phyloP scores from a whole-genome alignment of 305 asterid genomes.

The Stenogyne calaminthoides region DNA sequence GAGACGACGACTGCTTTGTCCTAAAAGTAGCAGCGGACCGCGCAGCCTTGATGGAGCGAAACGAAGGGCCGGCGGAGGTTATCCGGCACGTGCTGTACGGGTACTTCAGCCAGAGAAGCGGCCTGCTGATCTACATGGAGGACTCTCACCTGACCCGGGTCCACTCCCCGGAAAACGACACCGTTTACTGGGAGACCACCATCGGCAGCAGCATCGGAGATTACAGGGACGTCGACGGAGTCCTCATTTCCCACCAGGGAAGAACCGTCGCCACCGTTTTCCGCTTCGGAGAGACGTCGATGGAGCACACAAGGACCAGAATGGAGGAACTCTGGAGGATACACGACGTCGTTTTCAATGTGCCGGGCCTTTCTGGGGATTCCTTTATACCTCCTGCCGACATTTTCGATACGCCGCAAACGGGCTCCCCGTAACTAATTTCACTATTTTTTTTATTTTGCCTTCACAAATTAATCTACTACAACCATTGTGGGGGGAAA shows the following conservation, averaged over 20 bases:
- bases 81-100: slow-evolving; percentile 81
- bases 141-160: slow-evolving; percentile 87
- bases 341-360: slow-evolving; percentile 72
- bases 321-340: slow-evolving; percentile 76
- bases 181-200: slow-evolving; percentile 82
- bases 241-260: slow-evolving; percentile 69
- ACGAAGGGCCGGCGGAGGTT: slow-evolving; percentile 85
- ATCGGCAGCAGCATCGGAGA: slow-evolving; percentile 76
- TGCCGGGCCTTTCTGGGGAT: slow-evolving; percentile 64
- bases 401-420: slow-evolving; percentile 32
- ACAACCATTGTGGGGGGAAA: not conserved
- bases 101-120: slow-evolving; percentile 81
- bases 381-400: slow-evolving; percentile 79
- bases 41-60: slow-evolving; percentile 71
- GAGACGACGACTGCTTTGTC: slow-evolving; percentile 86
- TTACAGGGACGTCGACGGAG: slow-evolving; percentile 67
- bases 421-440: slow-evolving; percentile 37
- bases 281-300: slow-evolving; percentile 70
- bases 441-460: not conserved
- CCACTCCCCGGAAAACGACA: slow-evolving; percentile 42
- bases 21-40: slow-evolving; percentile 79
- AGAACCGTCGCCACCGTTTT: slow-evolving; percentile 79
- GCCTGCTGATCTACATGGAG: slow-evolving; percentile 82
- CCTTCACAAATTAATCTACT: slow-evolving; percentile 8
- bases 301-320: slow-evolving; percentile 61